A percentile compares a stretch with the other conserved stretches of the same genome.
Evolutionary conservation across 2,329 filamentous ascomycete species (phyloP).

Genomic region (Pseudocercospora ulei): DNA sequence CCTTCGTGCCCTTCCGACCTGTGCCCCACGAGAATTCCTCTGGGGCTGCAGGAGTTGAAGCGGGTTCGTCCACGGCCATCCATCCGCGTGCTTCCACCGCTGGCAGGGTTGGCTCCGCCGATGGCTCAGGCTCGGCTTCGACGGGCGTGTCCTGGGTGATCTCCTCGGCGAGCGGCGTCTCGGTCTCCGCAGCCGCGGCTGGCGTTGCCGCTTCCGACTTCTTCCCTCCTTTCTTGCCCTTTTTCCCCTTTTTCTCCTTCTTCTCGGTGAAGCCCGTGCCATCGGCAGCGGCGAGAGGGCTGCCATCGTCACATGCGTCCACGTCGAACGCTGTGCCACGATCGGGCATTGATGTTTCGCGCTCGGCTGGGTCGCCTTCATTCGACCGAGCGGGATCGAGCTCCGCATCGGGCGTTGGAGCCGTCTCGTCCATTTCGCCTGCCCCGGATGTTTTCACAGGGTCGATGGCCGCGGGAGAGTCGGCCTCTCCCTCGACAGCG

Average conservation of each 20-base stretch:
- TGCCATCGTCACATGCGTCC: conserved; percentile 16
- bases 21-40: conserved; percentile 9
- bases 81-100: background rate
- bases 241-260: conserved; percentile 25
- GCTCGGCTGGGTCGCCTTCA: background rate
- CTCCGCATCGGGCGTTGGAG: background rate
- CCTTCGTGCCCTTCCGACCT: conserved; percentile 19
- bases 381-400: conserved; percentile 8
- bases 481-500: background rate
- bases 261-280: conserved; percentile 15
- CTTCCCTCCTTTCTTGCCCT: conserved; percentile 16
- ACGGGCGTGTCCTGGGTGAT: background rate
- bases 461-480: background rate
- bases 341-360: conserved; percentile 11
- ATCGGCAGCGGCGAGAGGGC: conserved; percentile 11
- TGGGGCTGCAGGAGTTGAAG: background rate
- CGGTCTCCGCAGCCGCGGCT: background rate
- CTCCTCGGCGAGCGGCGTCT: background rate
- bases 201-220: conserved; percentile 6
- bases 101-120: background rate
- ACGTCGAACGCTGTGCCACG: conserved; percentile 16
- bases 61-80: background rate
- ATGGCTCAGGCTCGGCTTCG: background rate
- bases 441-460: conserved; percentile 4
- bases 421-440: conserved; percentile 5